Conservation (phyloP, 768 basidiomycete species). For the Trametes cingulata region DNA sequence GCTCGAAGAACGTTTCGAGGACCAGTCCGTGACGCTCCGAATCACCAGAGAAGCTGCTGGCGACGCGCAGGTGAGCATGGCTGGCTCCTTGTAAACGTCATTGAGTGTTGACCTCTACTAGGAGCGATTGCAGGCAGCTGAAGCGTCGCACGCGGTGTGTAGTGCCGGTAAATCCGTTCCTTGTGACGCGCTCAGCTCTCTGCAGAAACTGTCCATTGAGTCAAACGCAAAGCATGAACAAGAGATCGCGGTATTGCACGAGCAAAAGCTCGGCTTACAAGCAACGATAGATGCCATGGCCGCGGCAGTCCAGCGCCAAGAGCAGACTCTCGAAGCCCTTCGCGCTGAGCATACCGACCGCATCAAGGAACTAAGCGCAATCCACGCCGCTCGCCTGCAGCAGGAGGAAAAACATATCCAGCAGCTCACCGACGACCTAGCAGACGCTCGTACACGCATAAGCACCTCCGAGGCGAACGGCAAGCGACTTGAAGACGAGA, state of each 20-base stretch:
- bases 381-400: conserved; percentile 4
- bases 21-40: conserved; percentile 52
- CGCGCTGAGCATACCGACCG: conserved; percentile 23
- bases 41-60: conserved; percentile 55
- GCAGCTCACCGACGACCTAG: conserved; percentile 21
- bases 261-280: conserved; percentile 39
- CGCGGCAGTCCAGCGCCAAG: conserved; percentile 11
- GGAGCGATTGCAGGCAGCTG: conserved; percentile 41
- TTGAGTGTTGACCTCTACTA: conserved; percentile 13
- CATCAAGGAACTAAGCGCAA: conserved; percentile 15
- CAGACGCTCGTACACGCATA: conserved; percentile 19
- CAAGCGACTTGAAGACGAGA: conserved; percentile 17
- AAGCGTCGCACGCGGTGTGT: conserved; percentile 40
- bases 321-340: conserved; percentile 4
- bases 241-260: conserved; percentile 43
- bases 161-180: background rate
- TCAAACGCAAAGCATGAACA: conserved; percentile 36
- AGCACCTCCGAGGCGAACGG: conserved; percentile 20
- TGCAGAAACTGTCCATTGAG: conserved; percentile 34
- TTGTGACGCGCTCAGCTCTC: conserved; percentile 15
- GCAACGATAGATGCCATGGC: conserved; percentile 23
- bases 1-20: conserved; percentile 61
- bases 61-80: conserved; percentile 47
- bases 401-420: conserved; percentile 17
- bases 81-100: background rate